Conservation (phyloP, 768 basidiomycete genomes). For the Lactifluus hygrophoroides region DNA sequence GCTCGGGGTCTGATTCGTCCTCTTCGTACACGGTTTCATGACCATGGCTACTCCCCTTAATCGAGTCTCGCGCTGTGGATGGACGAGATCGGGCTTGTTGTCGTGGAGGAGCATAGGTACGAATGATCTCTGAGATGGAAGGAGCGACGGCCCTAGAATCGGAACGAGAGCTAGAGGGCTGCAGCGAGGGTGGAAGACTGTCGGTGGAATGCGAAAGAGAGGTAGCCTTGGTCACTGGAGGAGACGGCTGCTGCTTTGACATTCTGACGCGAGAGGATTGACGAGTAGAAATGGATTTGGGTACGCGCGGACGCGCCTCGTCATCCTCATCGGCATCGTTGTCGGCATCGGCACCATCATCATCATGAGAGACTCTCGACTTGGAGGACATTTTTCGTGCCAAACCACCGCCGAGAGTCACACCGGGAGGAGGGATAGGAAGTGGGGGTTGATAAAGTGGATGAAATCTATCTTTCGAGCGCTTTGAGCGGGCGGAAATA, state of each 20-base stretch:
- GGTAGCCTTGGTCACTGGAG: background rate
- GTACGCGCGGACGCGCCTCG: background rate
- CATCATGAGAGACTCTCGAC: conserved; percentile 26
- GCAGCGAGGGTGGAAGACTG: conserved; percentile 20
- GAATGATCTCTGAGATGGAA: conserved; percentile 85
- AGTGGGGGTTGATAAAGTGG: conserved; percentile 77
- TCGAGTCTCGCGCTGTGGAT: conserved; percentile 37
- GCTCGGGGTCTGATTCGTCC: conserved; percentile 42
- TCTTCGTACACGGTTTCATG: conserved; percentile 40
- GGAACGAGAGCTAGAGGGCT: conserved; percentile 20
- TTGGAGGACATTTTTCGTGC: conserved; percentile 26
- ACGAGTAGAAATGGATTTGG: conserved; percentile 21
- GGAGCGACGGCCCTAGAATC: conserved; percentile 48
- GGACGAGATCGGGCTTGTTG: conserved; percentile 42
- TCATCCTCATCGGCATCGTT: conserved; percentile 21
- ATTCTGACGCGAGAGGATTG: conserved; percentile 24
- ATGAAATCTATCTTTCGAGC: conserved; percentile 47
- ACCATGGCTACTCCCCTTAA: conserved; percentile 37
- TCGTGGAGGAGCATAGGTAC: conserved; percentile 60
- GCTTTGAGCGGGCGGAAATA: conserved; percentile 42
- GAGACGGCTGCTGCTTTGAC: background rate
- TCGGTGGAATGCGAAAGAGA: conserved; percentile 3
- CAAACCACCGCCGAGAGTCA: conserved; percentile 47
- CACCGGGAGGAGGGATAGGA: conserved; percentile 74
- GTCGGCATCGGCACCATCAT: conserved; percentile 53